phyloP scores from a whole-genome alignment of 163 green algal genomes.

The Prototheca cutis region DNA sequence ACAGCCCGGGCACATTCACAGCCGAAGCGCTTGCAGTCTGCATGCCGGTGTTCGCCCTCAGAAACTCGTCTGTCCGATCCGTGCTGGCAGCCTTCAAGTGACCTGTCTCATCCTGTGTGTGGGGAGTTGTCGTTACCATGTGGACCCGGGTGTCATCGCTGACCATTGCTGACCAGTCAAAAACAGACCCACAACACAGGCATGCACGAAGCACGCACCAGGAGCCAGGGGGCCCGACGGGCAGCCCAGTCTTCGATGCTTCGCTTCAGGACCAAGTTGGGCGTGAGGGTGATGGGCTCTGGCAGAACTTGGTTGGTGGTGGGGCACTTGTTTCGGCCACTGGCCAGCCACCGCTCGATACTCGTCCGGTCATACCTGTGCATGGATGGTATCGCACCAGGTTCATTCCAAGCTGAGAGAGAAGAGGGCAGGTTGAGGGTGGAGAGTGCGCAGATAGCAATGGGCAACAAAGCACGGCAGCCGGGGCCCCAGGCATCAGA shows the following conservation, averaged over 20 bases:
- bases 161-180: too few species aligned
- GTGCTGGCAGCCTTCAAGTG: conserved; percentile 29
- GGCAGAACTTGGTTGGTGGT: conserved; percentile 77
- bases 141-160: too few species aligned
- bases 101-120: conserved; percentile 20
- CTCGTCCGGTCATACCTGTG: conserved; percentile 78
- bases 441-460: background rate
- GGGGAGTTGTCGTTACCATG: too few species aligned
- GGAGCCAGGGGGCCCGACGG: conserved; percentile 15
- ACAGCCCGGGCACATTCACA: too few species aligned
- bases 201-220: conserved; percentile 21
- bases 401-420: too few species aligned
- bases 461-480: too few species aligned
- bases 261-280: conserved; percentile 78
- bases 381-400: too few species aligned
- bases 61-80: conserved; percentile 26
- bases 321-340: conserved; percentile 76
- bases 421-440: background rate
- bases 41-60: too few species aligned
- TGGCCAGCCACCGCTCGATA: conserved; percentile 78
- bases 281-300: conserved; percentile 18
- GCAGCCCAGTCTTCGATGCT: conserved; percentile 55
- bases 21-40: too few species aligned
- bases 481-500: too few species aligned
- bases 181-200: too few species aligned